Evolutionary conservation across 257 asterid species (phyloP), one percentile per base, ranked within the genome.

Genomic region (Solanum sejunctum): DNA sequence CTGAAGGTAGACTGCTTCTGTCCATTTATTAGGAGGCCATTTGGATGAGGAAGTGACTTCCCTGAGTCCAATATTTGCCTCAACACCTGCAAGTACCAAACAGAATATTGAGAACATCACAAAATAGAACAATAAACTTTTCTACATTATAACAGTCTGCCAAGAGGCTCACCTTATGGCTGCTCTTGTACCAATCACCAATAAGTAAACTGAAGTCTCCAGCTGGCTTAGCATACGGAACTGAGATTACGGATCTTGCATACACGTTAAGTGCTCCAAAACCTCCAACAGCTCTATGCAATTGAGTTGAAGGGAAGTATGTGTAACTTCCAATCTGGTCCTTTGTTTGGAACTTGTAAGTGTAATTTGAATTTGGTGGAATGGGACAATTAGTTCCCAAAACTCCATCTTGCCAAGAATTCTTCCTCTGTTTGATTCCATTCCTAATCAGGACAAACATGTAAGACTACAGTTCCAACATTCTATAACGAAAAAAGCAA

Each of bases 331-430:
- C 99, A 66, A 96, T 96, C 85, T 96, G 99, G 89, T 96, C 99
- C 86, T 96, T 96, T 0, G 94, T 87, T 86, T 96, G 99, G 91
- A 96, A 92, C 89, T 91, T 94, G 85, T 96, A 96, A 0, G 98
- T 96, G 92, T 82, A 96, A 41, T 96, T 96, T 15, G 91, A 23
- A 81, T 96, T 95, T 10, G 93, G 95, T 47, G 97, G 98, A 83
- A 95, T 88, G 17, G 99, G 92, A 72, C 99, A 96, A 61, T 96
- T 96, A 20, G 99, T 96, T 81, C 98, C 99, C 85, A 90, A 57
- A 52, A 96, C 99, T 57, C 99, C 99, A 83, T 96, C 99, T 89
- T 96, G 98, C 99, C 99, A 96, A 36, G 97, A 93, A 84, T 96
- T 96, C 93, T 96, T 96, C 84, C 98, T 95, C 89, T 96, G 98